Percentiles rank a stretch among this genome's conserved stretches.
phyloP scores from a whole-genome alignment of 345 rosid species.

The Eucalyptus regnans region DNA sequence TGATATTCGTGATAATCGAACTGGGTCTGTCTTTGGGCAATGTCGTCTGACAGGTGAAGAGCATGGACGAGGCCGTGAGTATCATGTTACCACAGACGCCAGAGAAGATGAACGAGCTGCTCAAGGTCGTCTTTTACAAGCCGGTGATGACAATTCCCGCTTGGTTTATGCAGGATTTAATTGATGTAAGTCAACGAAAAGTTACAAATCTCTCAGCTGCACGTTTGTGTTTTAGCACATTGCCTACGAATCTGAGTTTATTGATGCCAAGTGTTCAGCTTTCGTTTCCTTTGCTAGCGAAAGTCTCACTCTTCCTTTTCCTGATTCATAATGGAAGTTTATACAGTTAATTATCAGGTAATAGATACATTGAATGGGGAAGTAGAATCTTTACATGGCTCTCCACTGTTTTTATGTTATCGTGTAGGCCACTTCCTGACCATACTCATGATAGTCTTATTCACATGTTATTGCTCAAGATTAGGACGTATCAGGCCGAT shows the following conservation, averaged over 20 bases:
- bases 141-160: not conserved
- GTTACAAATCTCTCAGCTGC: not conserved
- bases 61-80: constrained; percentile 2
- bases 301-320: not conserved
- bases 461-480: not conserved
- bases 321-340: not conserved
- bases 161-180: not conserved
- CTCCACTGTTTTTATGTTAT: not conserved
- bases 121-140: not conserved
- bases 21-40: not conserved
- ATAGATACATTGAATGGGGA: not conserved
- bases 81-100: constrained; percentile 4
- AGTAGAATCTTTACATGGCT: not conserved
- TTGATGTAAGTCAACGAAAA: not conserved
- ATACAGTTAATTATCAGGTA: not conserved
- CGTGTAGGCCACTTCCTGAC: not conserved
- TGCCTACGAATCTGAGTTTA: not conserved
- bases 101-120: not conserved
- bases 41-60: not conserved
- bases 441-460: not conserved
- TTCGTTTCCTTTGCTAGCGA: not conserved
- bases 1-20: not conserved
- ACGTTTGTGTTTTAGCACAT: not conserved
- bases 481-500: not conserved
- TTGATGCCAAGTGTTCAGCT: not conserved